phyloP scores from a whole-genome alignment of 2,329 filamentous ascomycete genomes.

The Rhinocladiella mackenziei region DNA sequence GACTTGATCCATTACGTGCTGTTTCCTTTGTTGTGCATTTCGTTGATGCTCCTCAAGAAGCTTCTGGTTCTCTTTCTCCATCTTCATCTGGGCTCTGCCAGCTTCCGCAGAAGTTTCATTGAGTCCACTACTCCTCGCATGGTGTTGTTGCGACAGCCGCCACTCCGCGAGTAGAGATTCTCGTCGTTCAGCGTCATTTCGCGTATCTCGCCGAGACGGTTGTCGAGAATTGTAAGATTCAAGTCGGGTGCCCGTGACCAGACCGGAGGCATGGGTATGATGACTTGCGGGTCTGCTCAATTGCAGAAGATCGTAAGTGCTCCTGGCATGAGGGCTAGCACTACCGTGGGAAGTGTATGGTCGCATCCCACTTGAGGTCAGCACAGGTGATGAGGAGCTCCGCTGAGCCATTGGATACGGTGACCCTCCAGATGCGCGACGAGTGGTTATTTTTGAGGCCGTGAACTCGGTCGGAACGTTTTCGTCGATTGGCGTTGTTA shows the following conservation, averaged over 20 bases:
- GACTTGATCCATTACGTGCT: slow-evolving; percentile 64
- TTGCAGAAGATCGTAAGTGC: slow-evolving; percentile 5
- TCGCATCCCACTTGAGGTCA: neutral
- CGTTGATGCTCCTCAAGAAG: slow-evolving; percentile 57
- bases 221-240: slow-evolving; percentile 23
- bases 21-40: slow-evolving; percentile 54
- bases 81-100: slow-evolving; percentile 48
- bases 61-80: slow-evolving; percentile 61
- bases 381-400: slow-evolving; percentile 4
- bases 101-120: slow-evolving; percentile 36
- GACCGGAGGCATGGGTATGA: slow-evolving; percentile 2
- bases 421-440: slow-evolving; percentile 11
- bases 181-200: slow-evolving; percentile 16
- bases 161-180: slow-evolving; percentile 63
- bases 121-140: slow-evolving; percentile 39
- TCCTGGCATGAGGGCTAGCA: neutral
- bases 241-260: slow-evolving; percentile 45
- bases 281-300: slow-evolving; percentile 10
- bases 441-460: slow-evolving; percentile 10
- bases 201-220: slow-evolving; percentile 14
- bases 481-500: slow-evolving; percentile 25
- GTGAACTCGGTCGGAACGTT: slow-evolving; percentile 24
- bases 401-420: slow-evolving; percentile 12
- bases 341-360: slow-evolving; percentile 11
- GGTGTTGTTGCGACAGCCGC: slow-evolving; percentile 61